phyloP scores from a whole-genome alignment of 768 basidiomycete genomes.

The Xerocomus brunneocitrinus region DNA sequence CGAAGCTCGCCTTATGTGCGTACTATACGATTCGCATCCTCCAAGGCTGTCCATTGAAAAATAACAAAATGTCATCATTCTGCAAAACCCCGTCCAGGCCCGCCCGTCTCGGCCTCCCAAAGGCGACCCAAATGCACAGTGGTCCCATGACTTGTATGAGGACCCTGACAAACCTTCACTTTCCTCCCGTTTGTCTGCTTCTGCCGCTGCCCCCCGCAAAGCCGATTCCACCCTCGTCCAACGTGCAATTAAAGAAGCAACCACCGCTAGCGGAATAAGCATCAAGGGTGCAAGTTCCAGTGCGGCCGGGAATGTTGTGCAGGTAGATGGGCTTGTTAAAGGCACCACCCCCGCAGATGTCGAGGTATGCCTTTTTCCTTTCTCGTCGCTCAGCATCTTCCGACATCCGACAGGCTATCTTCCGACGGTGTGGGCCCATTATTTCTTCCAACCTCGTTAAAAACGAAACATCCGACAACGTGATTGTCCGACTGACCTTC shows the following conservation, averaged over 20 bases:
- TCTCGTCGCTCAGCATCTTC: background rate
- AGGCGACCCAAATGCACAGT: constrained; percentile 59
- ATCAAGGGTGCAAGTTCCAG: constrained; percentile 66
- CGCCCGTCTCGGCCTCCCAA: constrained; percentile 53
- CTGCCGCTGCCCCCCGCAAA: constrained; percentile 43
- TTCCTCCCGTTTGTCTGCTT: constrained; percentile 49
- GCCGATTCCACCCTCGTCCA: constrained; percentile 52
- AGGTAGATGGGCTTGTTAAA: constrained; percentile 65
- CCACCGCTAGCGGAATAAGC: constrained; percentile 38
- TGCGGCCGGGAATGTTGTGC: constrained; percentile 59
- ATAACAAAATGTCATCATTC: constrained; percentile 10
- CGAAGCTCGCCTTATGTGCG: constrained; percentile 34
- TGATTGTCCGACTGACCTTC: constrained; percentile 69
- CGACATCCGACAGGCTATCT: constrained; percentile 50
- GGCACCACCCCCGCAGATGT: constrained; percentile 85
- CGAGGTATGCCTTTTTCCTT: constrained; percentile 28
- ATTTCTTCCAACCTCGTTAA: constrained; percentile 34
- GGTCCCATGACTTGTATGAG: constrained; percentile 72
- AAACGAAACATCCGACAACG: constrained; percentile 29
- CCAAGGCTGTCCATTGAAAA: constrained; percentile 19
- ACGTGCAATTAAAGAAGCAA: constrained; percentile 62
- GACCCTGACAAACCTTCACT: constrained; percentile 51
- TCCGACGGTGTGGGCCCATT: constrained; percentile 73
- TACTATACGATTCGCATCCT: constrained; percentile 30
- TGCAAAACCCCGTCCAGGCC: constrained; percentile 14